Evolutionary conservation across 2,329 filamentous ascomycete genomes (phyloP), one percentile per base, ranked within the genome.

Genomic region (Bisporella sp.): DNA sequence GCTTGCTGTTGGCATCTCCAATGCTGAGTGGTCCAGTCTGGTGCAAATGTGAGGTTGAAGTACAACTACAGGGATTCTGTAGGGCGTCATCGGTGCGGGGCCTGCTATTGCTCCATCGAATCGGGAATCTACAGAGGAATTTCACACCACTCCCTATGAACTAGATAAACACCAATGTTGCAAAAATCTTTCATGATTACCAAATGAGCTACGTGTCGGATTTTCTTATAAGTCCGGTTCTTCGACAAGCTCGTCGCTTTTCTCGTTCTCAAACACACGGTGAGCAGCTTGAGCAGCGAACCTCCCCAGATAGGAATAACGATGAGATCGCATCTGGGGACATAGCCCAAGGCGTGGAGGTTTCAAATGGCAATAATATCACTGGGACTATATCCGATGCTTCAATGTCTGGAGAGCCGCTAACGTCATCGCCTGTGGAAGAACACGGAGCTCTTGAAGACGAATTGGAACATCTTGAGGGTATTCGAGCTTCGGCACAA

Each of bases 161-260:
- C 21, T 21, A 21, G 21, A 21, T 21, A 21, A 37, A 11, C 30
- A 37, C 44, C 11, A 46, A 46, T 37, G 4, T 37, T 28, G 9
- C 48, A 42, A 45, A 51, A 28, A 61, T 53, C 13, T 60, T 37
- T 39, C 47, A 53, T 50, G 43, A 40, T 46, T 47, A 61, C 61
- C 60, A 63, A 66, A 85, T 85, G 81, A 75, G 77, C 66, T 81
- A 75, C 59, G 80, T 85, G 48, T 77, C 79, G 62, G 78, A 83
- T 54, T 83, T 82, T 64, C 69, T 84, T 59, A 81, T 84, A 66
- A 82, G 82, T 55, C 81, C 82, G 51, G 79, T 84, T 60, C 68
- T 84, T 58, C 78, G 81, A 64, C 81, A 84, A 68, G 81, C 81
- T 60, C 78, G 80, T 55, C 78, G 79, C 56, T 78, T 85, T 62